These are phyloP conservation scores for Ophiocordyceps camponoti-floridani DNA, from an alignment of 2,329 filamentous ascomycete species.

Conservation along the genomic window DNA sequence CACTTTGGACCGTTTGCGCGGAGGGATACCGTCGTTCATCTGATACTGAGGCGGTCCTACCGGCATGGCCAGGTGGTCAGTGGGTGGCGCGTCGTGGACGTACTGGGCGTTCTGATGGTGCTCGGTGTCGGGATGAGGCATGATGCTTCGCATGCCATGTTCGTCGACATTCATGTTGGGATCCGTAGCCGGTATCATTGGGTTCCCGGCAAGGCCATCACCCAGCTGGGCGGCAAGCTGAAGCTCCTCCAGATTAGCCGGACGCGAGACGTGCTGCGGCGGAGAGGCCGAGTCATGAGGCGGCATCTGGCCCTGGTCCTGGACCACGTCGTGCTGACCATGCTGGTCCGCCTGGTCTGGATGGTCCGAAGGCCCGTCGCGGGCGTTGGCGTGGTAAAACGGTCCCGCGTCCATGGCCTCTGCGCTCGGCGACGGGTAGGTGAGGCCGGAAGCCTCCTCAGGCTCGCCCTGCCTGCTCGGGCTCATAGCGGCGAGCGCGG, in stretches of 20 bases:
- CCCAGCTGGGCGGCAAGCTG: conserved; percentile 40
- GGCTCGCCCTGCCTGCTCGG: conserved; percentile 15
- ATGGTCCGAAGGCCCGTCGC: conserved; percentile 13
- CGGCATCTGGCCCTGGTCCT: conserved; percentile 12
- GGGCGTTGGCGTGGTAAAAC: conserved; percentile 23
- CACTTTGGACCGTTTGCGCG: conserved; percentile 67
- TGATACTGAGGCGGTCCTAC: conserved; percentile 17
- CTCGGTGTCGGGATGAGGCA: conserved; percentile 22
- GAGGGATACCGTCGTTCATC: conserved; percentile 41
- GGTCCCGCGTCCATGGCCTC: conserved; percentile 23
- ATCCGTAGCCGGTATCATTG: conserved; percentile 30
- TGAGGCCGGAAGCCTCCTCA: conserved; percentile 18
- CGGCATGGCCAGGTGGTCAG: conserved; percentile 18
- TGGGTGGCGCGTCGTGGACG: conserved; percentile 17
- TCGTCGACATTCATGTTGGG: conserved; percentile 25
- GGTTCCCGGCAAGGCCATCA: conserved; percentile 28
- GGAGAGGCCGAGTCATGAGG: conserved; percentile 17
- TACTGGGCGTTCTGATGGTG: conserved; percentile 18
- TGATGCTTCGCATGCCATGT: conserved; percentile 22
- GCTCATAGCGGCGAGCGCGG: conserved; percentile 10
- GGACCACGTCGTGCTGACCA: conserved; percentile 13
- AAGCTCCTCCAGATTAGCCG: conserved; percentile 34
- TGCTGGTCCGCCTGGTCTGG: conserved; percentile 4
- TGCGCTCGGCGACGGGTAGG: conserved; percentile 27
- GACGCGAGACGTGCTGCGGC: conserved; percentile 22